phyloP scores from a whole-genome alignment of 1,284 basidiomycete species.

The Ustilago crameri region DNA sequence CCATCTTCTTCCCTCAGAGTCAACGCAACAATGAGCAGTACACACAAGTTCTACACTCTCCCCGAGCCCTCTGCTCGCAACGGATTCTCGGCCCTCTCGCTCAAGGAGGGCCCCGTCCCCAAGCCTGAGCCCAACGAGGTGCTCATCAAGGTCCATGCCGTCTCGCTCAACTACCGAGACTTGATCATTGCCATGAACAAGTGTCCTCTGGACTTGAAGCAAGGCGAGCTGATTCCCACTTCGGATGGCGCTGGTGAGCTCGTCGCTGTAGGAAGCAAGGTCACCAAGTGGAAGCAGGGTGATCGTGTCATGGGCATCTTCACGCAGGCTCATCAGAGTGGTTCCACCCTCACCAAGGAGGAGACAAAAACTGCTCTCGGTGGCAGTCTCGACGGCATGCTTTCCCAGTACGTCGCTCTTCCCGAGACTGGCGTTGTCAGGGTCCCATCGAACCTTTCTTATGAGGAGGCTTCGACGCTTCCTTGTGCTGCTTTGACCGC shows the following conservation, averaged over 20 bases:
- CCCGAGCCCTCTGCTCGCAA: slow-evolving; percentile 42
- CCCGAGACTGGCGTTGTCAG: slow-evolving; percentile 34
- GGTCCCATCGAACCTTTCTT: slow-evolving; percentile 71
- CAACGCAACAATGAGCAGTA: slow-evolving; percentile 25
- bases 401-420: slow-evolving; percentile 72
- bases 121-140: slow-evolving; percentile 55
- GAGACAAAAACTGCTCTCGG: slow-evolving; percentile 70
- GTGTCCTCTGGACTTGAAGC: slow-evolving; percentile 48
- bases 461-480: slow-evolving; percentile 72
- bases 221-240: slow-evolving; percentile 71
- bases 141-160: slow-evolving; percentile 66
- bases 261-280: slow-evolving; percentile 72
- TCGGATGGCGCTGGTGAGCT: slow-evolving; percentile 77
- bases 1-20: not conserved
- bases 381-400: slow-evolving; percentile 72
- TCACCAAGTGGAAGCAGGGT: slow-evolving; percentile 72
- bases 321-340: slow-evolving; percentile 64
- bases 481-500: slow-evolving; percentile 73
- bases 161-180: slow-evolving; percentile 69
- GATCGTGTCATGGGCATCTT: slow-evolving; percentile 72
- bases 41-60: slow-evolving; percentile 40
- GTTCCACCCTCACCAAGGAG: slow-evolving; percentile 60
- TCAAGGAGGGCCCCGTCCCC: slow-evolving; percentile 47
- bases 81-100: slow-evolving; percentile 25
- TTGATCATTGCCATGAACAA: slow-evolving; percentile 49